These are phyloP conservation scores for Crithidia acanthocephali DNA, from an alignment of 208 protist species.

Conservation along the genomic window DNA sequence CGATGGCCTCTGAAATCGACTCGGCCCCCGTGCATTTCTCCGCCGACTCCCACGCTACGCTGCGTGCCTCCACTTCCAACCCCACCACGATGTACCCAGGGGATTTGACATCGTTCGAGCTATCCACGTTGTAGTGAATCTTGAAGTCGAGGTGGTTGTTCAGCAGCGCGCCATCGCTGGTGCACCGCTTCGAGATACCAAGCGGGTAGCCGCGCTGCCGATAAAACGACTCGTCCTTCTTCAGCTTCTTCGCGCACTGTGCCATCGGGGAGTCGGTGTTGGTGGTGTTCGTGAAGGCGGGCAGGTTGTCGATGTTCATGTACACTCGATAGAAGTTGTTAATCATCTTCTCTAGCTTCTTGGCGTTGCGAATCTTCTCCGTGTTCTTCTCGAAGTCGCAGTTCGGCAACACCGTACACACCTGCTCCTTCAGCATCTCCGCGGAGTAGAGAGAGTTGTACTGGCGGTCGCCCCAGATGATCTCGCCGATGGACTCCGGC, in stretches of 20 bases:
- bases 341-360: constrained; percentile 57
- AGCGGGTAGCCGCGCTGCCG: constrained; percentile 77
- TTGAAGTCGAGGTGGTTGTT: constrained; percentile 87
- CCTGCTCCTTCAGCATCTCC: constrained; percentile 52
- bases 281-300: constrained; percentile 47
- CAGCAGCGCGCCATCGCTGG: constrained; percentile 33
- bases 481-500: constrained; percentile 66
- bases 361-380: constrained; percentile 25
- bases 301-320: constrained; percentile 89
- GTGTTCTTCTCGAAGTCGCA: constrained; percentile 53
- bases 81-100: constrained; percentile 77
- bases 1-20: neutral
- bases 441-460: constrained; percentile 75
- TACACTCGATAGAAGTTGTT: constrained; percentile 79
- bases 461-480: constrained; percentile 83
- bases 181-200: constrained; percentile 53
- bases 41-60: constrained; percentile 32
- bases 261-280: constrained; percentile 1
- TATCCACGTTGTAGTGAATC: constrained; percentile 70
- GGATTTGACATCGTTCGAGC: neutral
- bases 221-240: constrained; percentile 32
- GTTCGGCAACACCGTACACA: constrained; percentile 41
- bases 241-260: constrained; percentile 26
- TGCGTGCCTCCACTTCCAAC: constrained; percentile 59
- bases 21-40: constrained; percentile 14